Conservation (phyloP, 1,139 yeast genomes). For the Kluyveromyces marxianus region DNA sequence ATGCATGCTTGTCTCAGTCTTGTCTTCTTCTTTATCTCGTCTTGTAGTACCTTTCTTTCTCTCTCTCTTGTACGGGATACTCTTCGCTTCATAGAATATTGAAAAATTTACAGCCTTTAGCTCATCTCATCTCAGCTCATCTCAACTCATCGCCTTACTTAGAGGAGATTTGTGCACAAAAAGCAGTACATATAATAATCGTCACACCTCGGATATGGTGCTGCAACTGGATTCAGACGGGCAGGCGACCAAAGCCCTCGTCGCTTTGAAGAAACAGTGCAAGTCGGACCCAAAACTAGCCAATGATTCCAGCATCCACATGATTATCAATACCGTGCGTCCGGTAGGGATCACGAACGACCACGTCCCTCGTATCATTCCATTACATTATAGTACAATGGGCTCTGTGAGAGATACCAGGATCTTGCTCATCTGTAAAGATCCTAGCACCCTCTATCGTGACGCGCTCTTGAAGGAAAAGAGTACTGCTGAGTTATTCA, state of each 20-base stretch:
- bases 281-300: constrained; percentile 17
- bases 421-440: constrained; percentile 58
- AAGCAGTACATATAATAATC: too few species aligned
- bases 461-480: constrained; percentile 36
- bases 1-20: too few species aligned
- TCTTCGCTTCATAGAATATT: not conserved
- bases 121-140: constrained; percentile 6
- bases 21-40: too few species aligned
- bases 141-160: constrained; percentile 3
- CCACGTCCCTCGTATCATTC: constrained; percentile 57
- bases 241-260: constrained; percentile 17
- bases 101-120: not conserved
- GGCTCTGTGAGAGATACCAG: constrained; percentile 42
- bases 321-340: constrained; percentile 47
- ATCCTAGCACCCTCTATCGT: constrained; percentile 53
- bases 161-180: too few species aligned
- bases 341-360: constrained; percentile 46
- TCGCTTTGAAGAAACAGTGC: constrained; percentile 21
- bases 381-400: constrained; percentile 43
- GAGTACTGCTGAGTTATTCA: constrained; percentile 51
- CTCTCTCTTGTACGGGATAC: too few species aligned
- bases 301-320: constrained; percentile 33
- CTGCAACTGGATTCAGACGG: constrained; percentile 2
- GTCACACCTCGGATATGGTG: not conserved
- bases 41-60: too few species aligned